Evolutionary conservation across 306 rosid genomes (phyloP).

Genomic region (Herpetospermum pedunculosum): DNA sequence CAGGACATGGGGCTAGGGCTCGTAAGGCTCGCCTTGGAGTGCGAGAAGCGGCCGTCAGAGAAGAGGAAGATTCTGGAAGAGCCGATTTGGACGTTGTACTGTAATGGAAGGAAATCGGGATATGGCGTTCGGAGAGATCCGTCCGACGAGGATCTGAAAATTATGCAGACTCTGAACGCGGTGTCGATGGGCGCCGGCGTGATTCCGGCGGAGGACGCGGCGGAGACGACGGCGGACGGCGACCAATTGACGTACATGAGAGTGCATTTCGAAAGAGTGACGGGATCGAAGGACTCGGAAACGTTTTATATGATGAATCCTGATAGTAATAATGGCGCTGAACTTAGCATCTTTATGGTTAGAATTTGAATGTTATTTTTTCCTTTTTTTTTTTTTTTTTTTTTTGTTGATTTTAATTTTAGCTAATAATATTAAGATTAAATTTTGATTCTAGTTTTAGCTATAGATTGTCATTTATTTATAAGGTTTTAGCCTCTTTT

Average conservation of each 20-base stretch:
- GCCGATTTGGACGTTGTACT: conserved; percentile 62
- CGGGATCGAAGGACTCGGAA: conserved; percentile 78
- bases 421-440: neutral
- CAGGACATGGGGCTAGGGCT: conserved; percentile 73
- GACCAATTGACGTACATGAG: conserved; percentile 73
- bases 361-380: conserved; percentile 28
- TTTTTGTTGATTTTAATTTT: neutral
- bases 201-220: conserved; percentile 31
- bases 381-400: neutral
- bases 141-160: conserved; percentile 46
- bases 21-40: conserved; percentile 60
- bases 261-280: conserved; percentile 53
- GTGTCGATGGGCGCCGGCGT: conserved; percentile 72
- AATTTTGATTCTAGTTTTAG: neutral
- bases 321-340: conserved; percentile 52
- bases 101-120: conserved; percentile 69
- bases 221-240: conserved; percentile 20
- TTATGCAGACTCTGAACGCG: conserved; percentile 57
- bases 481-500: neutral
- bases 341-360: conserved; percentile 59
- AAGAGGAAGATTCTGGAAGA: conserved; percentile 54
- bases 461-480: neutral
- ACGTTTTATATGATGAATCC: conserved; percentile 81
- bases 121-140: conserved; percentile 69
- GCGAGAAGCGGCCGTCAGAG: conserved; percentile 39